phyloP scores from a whole-genome alignment of 2,329 filamentous ascomycete species.

The Domatiomyces globalis region DNA sequence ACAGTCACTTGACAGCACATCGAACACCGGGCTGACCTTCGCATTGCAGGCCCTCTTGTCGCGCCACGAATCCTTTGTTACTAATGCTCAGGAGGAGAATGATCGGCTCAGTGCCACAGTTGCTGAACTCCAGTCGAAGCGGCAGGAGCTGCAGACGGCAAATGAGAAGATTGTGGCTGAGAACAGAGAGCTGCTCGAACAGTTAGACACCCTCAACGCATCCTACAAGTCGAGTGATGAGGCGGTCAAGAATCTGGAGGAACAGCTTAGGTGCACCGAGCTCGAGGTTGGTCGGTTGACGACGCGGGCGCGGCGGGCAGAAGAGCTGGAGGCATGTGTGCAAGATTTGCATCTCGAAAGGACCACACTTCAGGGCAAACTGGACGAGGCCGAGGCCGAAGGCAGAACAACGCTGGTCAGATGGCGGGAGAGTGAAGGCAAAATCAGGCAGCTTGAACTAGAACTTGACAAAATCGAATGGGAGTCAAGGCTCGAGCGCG shows the following conservation, averaged over 20 bases:
- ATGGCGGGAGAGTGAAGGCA: slow-evolving; percentile 74
- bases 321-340: slow-evolving; percentile 68
- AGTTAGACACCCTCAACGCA: slow-evolving; percentile 71
- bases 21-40: slow-evolving; percentile 47
- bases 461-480: slow-evolving; percentile 80
- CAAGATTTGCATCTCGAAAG: slow-evolving; percentile 70
- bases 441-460: slow-evolving; percentile 63
- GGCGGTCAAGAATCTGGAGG: slow-evolving; percentile 62
- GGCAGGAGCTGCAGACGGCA: slow-evolving; percentile 56
- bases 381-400: slow-evolving; percentile 56
- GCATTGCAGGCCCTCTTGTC: slow-evolving; percentile 71
- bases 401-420: slow-evolving; percentile 64
- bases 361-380: slow-evolving; percentile 50
- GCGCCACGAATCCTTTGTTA: slow-evolving; percentile 88
- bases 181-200: slow-evolving; percentile 65
- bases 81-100: slow-evolving; percentile 77
- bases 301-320: slow-evolving; percentile 57
- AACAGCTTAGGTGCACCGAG: slow-evolving; percentile 62
- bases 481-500: slow-evolving; percentile 64
- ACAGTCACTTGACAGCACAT: neutral
- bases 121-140: slow-evolving; percentile 59
- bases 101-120: slow-evolving; percentile 54
- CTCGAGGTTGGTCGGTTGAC: slow-evolving; percentile 63
- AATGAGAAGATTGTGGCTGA: slow-evolving; percentile 71
- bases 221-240: slow-evolving; percentile 67